These are phyloP conservation scores for Hypoxylon crocopeplum DNA, from an alignment of 495 filamentous ascomycete genomes.

Conservation along the genomic window DNA sequence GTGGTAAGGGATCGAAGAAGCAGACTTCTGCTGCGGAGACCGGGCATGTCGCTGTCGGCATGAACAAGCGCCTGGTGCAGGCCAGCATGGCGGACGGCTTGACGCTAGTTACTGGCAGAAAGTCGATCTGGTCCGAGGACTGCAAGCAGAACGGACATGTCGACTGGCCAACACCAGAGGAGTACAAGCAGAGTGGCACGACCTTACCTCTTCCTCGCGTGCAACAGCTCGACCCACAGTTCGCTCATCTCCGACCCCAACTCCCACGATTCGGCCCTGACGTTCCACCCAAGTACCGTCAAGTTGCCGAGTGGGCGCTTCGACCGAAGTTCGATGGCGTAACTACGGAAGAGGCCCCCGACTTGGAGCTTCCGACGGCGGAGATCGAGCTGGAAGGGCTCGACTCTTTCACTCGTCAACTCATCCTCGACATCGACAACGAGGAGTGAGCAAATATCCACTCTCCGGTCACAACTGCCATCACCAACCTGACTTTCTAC, in stretches of 20 bases:
- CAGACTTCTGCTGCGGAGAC: too few relatives aligned
- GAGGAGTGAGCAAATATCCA: too few relatives aligned
- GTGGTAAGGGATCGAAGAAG: too few relatives aligned
- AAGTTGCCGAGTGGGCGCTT: too few relatives aligned
- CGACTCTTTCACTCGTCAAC: too few relatives aligned
- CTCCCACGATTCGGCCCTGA: not conserved
- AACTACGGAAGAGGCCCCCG: not conserved
- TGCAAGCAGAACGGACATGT: not conserved
- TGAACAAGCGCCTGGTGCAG: not conserved
- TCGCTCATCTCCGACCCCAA: not conserved
- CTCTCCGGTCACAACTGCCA: too few relatives aligned
- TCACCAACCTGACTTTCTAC: too few relatives aligned
- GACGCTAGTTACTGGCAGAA: not conserved
- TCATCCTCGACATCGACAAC: too few relatives aligned
- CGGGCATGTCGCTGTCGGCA: too few relatives aligned
- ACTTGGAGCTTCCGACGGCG: too few relatives aligned
- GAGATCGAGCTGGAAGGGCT: too few relatives aligned
- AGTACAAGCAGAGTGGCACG: not conserved
- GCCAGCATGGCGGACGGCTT: not conserved
- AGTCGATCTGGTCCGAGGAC: conserved; percentile 3
- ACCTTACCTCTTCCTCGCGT: conserved; percentile 12
- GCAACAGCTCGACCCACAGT: not conserved
- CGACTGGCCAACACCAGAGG: conserved; percentile 10
- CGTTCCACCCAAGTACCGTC: not conserved
- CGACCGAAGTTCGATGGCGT: not conserved